phyloP scores from a whole-genome alignment of 495 filamentous ascomycete genomes.

The Glonium stellatum region DNA sequence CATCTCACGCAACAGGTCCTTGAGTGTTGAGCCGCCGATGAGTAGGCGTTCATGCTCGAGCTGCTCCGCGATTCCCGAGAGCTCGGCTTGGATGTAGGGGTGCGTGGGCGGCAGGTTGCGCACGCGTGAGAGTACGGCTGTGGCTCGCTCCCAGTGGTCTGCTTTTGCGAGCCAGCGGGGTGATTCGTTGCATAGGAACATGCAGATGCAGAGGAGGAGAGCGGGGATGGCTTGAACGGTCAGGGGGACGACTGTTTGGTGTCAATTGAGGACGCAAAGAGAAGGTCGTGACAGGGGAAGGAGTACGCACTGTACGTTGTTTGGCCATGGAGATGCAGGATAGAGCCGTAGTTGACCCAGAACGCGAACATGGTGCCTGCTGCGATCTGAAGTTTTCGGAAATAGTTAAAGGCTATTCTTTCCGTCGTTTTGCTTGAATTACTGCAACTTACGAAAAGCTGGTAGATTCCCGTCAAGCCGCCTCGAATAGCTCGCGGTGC shows the following conservation, averaged over 20 bases:
- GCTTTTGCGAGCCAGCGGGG: conserved; percentile 64
- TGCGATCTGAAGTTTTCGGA: conserved; percentile 32
- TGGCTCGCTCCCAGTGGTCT: conserved; percentile 64
- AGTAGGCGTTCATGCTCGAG: conserved; percentile 62
- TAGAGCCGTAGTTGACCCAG: conserved; percentile 57
- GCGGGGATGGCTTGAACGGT: conserved; percentile 61
- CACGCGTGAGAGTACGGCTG: conserved; percentile 47
- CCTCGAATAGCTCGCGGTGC: conserved; percentile 67
- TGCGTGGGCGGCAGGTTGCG: conserved; percentile 49
- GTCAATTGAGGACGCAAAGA: not conserved
- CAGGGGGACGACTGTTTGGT: conserved; percentile 49
- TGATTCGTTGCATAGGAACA: conserved; percentile 58
- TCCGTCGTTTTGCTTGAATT: no score
- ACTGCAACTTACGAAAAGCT: conserved; percentile 46
- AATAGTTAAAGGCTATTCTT: no score
- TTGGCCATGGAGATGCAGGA: conserved; percentile 46
- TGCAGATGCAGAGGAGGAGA: conserved; percentile 50
- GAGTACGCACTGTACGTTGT: conserved; percentile 42
- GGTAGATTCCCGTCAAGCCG: conserved; percentile 61
- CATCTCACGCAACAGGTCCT: conserved; percentile 64
- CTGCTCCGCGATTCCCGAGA: conserved; percentile 59
- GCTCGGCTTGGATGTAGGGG: conserved; percentile 58
- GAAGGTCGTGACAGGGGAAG: not conserved
- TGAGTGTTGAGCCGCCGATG: conserved; percentile 54
- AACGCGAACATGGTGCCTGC: conserved; percentile 62